Percentiles rank a stretch among this genome's conserved stretches.
phyloP scores from a whole-genome alignment of 768 basidiomycete genomes.

The Cystofilobasidium capitatum region DNA sequence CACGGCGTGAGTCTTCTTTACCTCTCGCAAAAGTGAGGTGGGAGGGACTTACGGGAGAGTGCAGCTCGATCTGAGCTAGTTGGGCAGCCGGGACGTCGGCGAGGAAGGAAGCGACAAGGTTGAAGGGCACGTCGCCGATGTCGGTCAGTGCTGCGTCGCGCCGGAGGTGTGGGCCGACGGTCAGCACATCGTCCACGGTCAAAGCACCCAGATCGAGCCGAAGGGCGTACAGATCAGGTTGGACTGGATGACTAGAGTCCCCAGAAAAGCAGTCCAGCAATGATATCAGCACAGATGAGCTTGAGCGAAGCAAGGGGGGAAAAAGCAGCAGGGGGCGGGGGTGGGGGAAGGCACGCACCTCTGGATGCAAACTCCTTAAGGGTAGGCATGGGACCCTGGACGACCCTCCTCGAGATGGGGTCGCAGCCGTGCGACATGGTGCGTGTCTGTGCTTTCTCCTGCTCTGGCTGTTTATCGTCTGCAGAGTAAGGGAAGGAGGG shows the following conservation, averaged over 20 bases:
- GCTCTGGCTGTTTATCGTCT: too few relatives aligned
- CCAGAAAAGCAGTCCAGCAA: too few relatives aligned
- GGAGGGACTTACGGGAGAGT: constrained; percentile 10
- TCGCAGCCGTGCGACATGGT: not conserved
- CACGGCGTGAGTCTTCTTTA: too few relatives aligned
- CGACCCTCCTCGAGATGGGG: constrained; percentile 1
- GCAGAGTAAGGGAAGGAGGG: not conserved
- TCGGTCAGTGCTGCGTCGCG: constrained; percentile 8
- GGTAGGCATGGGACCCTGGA: not conserved
- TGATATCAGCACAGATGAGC: too few relatives aligned
- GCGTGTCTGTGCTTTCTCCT: too few relatives aligned
- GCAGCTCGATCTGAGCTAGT: constrained; percentile 19
- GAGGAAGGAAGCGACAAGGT: constrained; percentile 12
- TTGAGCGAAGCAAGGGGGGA: not conserved
- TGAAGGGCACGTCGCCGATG: constrained; percentile 18
- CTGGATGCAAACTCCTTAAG: constrained; percentile 7
- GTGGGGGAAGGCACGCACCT: constrained; percentile 4
- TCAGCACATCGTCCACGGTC: not conserved
- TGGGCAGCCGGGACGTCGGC: constrained; percentile 5
- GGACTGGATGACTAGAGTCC: not conserved
- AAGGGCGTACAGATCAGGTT: not conserved
- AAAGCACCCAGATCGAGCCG: not conserved
- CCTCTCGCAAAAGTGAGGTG: not conserved
- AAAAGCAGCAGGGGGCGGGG: not conserved
- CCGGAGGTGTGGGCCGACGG: not conserved